Percentiles rank a stretch among this genome's conserved stretches.
Conservation (phyloP, 768 basidiomycete species). For the Leccinum aurantiacum region DNA sequence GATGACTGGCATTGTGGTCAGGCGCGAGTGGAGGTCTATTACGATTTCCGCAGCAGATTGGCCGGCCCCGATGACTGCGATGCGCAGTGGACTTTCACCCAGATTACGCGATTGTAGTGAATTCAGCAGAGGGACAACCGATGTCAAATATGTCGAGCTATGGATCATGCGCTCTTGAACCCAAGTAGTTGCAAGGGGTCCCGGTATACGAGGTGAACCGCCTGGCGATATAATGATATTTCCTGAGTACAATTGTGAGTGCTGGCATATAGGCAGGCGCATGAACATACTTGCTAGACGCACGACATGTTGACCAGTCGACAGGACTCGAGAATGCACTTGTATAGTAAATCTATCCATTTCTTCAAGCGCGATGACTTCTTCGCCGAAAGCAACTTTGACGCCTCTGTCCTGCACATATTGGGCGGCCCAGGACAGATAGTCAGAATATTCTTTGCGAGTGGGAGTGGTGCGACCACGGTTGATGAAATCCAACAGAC, state of each 20-base stretch:
- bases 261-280: neutral
- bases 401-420: conserved; percentile 45
- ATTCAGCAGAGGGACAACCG: conserved; percentile 37
- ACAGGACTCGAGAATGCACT: conserved; percentile 37
- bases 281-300: conserved; percentile 41
- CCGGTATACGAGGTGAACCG: conserved; percentile 45
- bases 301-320: conserved; percentile 35
- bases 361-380: conserved; percentile 42
- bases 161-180: conserved; percentile 41
- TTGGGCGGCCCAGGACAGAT: conserved; percentile 51
- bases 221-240: conserved; percentile 54
- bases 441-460: conserved; percentile 54
- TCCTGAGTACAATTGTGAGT: conserved; percentile 26
- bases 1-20: conserved; percentile 32
- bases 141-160: conserved; percentile 43
- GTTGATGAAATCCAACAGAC: conserved; percentile 54
- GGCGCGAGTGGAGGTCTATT: conserved; percentile 42
- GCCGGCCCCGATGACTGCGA: conserved; percentile 49
- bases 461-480: conserved; percentile 50
- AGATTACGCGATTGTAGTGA: conserved; percentile 19
- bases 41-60: conserved; percentile 51
- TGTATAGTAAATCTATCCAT: conserved; percentile 36
- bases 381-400: conserved; percentile 45
- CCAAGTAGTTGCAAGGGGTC: conserved; percentile 32
- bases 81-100: conserved; percentile 33